Conservation (phyloP, 169 alveolate species). For the Eimeria maxima region DNA sequence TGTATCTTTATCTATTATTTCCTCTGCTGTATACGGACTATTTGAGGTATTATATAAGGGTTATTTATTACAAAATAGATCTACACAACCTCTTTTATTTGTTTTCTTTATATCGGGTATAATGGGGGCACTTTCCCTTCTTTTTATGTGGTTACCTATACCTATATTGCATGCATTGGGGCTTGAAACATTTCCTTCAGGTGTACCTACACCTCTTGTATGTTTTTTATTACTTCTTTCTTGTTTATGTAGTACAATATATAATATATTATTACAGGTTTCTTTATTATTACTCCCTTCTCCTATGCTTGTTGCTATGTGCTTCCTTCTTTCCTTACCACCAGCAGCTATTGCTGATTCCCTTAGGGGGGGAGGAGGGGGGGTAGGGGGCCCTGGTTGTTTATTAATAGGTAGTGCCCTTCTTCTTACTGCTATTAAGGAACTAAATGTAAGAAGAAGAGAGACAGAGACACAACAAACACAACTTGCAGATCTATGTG, state of each 20-base stretch:
- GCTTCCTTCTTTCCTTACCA: conserved; percentile 73
- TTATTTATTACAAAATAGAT: conserved; percentile 27
- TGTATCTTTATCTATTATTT: not conserved
- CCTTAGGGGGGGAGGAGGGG: conserved; percentile 81
- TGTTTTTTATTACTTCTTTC: conserved; percentile 37
- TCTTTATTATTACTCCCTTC: conserved; percentile 78
- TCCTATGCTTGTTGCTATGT: conserved; percentile 77
- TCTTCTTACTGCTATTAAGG: conserved; percentile 44
- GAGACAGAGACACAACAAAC: not conserved
- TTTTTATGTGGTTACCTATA: conserved; percentile 73
- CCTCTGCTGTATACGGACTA: conserved; percentile 65
- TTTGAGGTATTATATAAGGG: conserved; percentile 77
- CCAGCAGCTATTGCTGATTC: conserved; percentile 76
- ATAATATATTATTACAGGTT: conserved; percentile 53
- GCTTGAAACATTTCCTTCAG: conserved; percentile 30
- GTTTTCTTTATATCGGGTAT: conserved; percentile 52
- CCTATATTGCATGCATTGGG: conserved; percentile 10
- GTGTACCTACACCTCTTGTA: conserved; percentile 46
- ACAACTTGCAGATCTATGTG: not conserved
- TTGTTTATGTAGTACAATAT: conserved; percentile 42
- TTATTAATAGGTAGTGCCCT: conserved; percentile 54
- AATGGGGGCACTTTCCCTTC: conserved; percentile 60
- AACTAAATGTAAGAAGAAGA: conserved; percentile 22
- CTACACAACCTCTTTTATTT: conserved; percentile 52
- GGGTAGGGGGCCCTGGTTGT: conserved; percentile 69